Conservation (phyloP, 2,329 filamentous ascomycete species). For the Phoma herbarum region DNA sequence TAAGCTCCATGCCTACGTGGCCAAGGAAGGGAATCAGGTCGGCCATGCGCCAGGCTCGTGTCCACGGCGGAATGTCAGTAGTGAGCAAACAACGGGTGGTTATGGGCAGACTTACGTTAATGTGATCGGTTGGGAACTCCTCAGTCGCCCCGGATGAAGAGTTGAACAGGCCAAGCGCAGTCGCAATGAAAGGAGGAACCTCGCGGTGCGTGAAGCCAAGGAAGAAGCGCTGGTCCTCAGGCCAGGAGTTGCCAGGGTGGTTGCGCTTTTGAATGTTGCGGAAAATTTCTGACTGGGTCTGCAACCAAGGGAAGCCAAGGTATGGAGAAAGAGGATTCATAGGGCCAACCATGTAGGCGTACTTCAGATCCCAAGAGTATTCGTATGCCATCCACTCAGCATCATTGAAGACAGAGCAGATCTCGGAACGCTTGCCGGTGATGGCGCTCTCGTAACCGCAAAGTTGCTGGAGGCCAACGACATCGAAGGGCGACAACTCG, state of each 20-base stretch:
- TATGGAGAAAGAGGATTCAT: slow-evolving; percentile 64
- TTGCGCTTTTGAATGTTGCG: slow-evolving; percentile 39
- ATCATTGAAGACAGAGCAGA: slow-evolving; percentile 64
- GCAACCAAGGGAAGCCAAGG: slow-evolving; percentile 72
- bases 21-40: slow-evolving; percentile 70
- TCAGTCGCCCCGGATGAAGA: slow-evolving; percentile 71
- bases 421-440: slow-evolving; percentile 66
- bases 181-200: slow-evolving; percentile 70
- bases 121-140: slow-evolving; percentile 64
- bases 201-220: slow-evolving; percentile 74
- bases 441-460: slow-evolving; percentile 72
- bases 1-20: slow-evolving; percentile 71
- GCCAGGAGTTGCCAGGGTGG: slow-evolving; percentile 53
- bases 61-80: slow-evolving; percentile 47
- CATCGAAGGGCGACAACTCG: slow-evolving; percentile 67
- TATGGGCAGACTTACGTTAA: slow-evolving; percentile 52
- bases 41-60: slow-evolving; percentile 70
- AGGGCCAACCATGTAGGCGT: slow-evolving; percentile 72
- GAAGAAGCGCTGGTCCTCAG: slow-evolving; percentile 65
- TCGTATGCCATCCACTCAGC: slow-evolving; percentile 72
- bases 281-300: slow-evolving; percentile 61
- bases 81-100: background rate
- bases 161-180: slow-evolving; percentile 74
- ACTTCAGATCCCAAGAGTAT: slow-evolving; percentile 69
- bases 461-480: slow-evolving; percentile 71